Percentiles rank a stretch among this genome's conserved stretches.
These are phyloP conservation scores for Boletus barrowsii DNA, from an alignment of 768 basidiomycete genomes.

Conservation along the genomic window DNA sequence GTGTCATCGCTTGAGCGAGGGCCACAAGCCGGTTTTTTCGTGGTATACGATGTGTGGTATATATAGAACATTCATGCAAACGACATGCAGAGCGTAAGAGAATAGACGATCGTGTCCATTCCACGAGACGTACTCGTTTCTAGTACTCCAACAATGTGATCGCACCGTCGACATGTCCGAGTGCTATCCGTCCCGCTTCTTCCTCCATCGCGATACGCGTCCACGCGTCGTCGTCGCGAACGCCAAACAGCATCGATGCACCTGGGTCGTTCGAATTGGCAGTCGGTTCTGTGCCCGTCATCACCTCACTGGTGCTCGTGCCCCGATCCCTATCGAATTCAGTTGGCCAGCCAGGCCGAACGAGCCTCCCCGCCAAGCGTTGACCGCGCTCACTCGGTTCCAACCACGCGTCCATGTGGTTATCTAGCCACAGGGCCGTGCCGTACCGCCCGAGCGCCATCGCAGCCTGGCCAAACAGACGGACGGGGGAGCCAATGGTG, in stretches of 20 bases:
- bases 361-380: constrained; percentile 48
- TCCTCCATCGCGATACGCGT: constrained; percentile 38
- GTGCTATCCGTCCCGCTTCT: constrained; percentile 35
- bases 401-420: constrained; percentile 51
- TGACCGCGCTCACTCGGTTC: constrained; percentile 50
- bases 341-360: neutral
- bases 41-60: neutral
- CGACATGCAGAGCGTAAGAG: too few relatives aligned
- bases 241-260: constrained; percentile 40
- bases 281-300: neutral
- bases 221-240: constrained; percentile 50
- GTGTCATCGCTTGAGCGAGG: too few relatives aligned
- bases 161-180: constrained; percentile 39
- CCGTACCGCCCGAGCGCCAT: constrained; percentile 56
- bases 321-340: too few relatives aligned
- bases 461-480: constrained; percentile 52
- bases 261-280: neutral
- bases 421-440: constrained; percentile 66
- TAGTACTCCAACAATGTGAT: constrained; percentile 52
- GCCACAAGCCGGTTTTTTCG: too few relatives aligned
- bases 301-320: neutral
- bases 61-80: too few relatives aligned
- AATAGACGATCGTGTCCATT: too few relatives aligned
- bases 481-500: constrained; percentile 52
- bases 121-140: neutral